Conservation (phyloP, 2,329 filamentous ascomycete genomes). For the Trichophyton verrucosum region DNA sequence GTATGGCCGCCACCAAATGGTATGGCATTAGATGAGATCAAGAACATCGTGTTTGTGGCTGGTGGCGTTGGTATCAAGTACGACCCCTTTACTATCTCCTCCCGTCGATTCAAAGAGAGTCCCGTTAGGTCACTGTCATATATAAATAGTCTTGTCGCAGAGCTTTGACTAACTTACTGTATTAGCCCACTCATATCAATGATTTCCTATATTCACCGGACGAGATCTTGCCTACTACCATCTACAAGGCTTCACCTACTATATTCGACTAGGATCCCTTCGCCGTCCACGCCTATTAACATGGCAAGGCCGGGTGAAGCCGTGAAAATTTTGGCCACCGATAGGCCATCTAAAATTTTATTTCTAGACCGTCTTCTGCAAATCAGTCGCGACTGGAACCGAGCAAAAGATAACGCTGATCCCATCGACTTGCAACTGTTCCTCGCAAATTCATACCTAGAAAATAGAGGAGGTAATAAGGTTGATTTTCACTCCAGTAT, state of each 20-base stretch:
- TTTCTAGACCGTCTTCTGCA: conserved; percentile 37
- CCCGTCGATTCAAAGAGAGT: neutral
- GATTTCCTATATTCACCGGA: conserved; percentile 46
- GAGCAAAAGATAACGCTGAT: neutral
- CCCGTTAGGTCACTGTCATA: no score
- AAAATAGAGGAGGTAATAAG: neutral
- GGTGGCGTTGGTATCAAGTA: conserved; percentile 75
- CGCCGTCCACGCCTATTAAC: neutral
- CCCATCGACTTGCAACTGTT: neutral
- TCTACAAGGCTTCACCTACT: conserved; percentile 44
- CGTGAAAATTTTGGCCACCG: conserved; percentile 13
- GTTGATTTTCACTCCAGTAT: neutral
- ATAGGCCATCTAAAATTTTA: conserved; percentile 22
- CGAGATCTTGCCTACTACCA: conserved; percentile 21
- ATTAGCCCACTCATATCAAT: conserved; percentile 60
- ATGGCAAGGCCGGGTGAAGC: conserved; percentile 6
- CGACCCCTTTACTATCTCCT: conserved; percentile 14
- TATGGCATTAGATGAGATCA: conserved; percentile 34
- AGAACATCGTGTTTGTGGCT: conserved; percentile 59
- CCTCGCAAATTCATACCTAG: neutral
- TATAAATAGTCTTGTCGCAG: neutral
- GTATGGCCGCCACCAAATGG: conserved; percentile 54
- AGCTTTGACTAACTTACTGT: neutral
- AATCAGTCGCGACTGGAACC: conserved; percentile 22
- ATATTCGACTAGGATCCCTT: conserved; percentile 40